Percentiles rank a stretch among this genome's conserved stretches.
phyloP scores from a whole-genome alignment of 2,329 filamentous ascomycete species.

The Fusarium nodosum region DNA sequence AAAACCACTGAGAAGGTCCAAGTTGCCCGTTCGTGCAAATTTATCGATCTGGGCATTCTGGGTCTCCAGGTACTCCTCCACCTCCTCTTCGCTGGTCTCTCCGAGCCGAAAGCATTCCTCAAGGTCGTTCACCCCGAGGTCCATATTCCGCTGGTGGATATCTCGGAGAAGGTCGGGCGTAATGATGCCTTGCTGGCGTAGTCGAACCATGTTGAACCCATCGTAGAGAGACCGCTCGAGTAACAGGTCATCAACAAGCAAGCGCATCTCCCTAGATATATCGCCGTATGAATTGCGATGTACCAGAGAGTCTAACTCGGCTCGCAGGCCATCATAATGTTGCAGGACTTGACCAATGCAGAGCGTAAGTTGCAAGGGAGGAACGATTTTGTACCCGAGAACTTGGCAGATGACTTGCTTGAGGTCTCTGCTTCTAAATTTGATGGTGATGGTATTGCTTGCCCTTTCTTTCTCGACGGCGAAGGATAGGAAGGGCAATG shows the following conservation, averaged over 20 bases:
- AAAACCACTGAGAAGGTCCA: conserved; percentile 45
- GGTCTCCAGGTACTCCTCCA: conserved; percentile 32
- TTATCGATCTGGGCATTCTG: conserved; percentile 44
- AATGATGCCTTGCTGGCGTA: conserved; percentile 36
- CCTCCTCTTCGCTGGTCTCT: conserved; percentile 37
- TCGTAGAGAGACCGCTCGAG: conserved; percentile 49
- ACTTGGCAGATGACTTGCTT: conserved; percentile 56
- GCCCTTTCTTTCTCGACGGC: conserved; percentile 49
- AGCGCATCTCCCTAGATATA: conserved; percentile 45
- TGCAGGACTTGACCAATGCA: conserved; percentile 45
- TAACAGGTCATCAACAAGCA: conserved; percentile 48
- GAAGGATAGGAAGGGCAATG: conserved; percentile 46
- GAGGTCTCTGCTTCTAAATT: conserved; percentile 55
- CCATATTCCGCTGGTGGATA: conserved; percentile 48
- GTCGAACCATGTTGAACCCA: conserved; percentile 46
- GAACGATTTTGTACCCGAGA: conserved; percentile 42
- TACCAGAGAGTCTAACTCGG: conserved; percentile 31
- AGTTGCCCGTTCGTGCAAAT: conserved; percentile 45
- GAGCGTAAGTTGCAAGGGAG: conserved; percentile 27
- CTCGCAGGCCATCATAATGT: conserved; percentile 47
- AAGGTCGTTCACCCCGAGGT: conserved; percentile 48
- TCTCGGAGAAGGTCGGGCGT: conserved; percentile 48
- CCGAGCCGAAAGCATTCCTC: conserved; percentile 50
- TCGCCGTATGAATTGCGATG: conserved; percentile 20
- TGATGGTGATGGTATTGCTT: conserved; percentile 40